phyloP scores from a whole-genome alignment of 1,139 yeast species.

The Kurtzmaniella quercitrusa region DNA sequence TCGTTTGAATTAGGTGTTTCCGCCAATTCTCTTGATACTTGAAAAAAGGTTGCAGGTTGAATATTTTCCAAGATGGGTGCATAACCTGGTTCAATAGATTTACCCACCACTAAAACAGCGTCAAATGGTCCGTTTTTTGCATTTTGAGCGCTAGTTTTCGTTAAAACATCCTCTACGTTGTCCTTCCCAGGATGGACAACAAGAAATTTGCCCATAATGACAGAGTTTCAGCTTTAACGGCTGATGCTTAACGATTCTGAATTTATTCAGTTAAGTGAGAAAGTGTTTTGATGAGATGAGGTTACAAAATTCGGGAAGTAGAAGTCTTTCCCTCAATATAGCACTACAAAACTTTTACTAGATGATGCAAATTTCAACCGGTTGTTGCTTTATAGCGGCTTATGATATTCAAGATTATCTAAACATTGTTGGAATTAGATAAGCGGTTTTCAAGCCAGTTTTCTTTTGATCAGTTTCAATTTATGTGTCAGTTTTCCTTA shows the following conservation, averaged over 20 bases:
- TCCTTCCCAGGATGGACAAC: conserved; percentile 47
- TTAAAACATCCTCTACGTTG: conserved; percentile 36
- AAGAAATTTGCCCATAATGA: conserved; percentile 27
- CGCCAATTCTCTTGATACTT: conserved; percentile 8
- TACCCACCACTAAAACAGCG: conserved; percentile 50
- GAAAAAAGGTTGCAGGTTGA: conserved; percentile 26
- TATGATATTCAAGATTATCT: too few species aligned
- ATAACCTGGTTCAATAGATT: conserved; percentile 22
- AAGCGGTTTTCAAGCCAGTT: too few species aligned
- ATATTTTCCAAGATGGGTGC: conserved; percentile 18
- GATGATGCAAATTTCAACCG: too few species aligned
- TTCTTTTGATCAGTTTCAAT: too few species aligned
- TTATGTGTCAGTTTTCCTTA: too few species aligned
- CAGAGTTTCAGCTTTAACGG: neutral
- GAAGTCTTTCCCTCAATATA: too few species aligned
- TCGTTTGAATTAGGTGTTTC: neutral
- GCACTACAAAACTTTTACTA: too few species aligned
- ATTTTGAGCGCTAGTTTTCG: conserved; percentile 48
- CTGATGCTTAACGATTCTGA: neutral
- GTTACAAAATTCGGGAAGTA: too few species aligned
- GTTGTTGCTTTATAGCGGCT: too few species aligned
- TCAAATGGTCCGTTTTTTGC: conserved; percentile 64
- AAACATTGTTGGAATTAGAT: too few species aligned
- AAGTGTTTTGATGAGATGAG: neutral
- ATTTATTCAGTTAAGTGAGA: neutral